phyloP scores from a whole-genome alignment of 83 land plant genomes.

The Diphasiastrum complanatum region DNA sequence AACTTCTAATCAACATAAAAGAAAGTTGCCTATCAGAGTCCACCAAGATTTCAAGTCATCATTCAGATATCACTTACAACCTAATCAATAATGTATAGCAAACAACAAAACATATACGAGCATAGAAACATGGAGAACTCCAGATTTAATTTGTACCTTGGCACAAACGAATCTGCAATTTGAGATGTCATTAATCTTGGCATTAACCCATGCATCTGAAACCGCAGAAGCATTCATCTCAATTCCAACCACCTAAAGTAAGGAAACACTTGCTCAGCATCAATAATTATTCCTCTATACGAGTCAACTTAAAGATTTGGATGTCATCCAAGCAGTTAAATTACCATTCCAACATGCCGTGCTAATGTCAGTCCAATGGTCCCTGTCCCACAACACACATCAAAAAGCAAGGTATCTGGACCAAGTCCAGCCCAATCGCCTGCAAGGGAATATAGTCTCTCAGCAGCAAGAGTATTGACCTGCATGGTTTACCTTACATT shows the following conservation, averaged over 20 bases:
- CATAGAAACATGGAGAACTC: too few species aligned
- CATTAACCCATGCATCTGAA: conserved; percentile 85
- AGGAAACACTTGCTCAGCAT: neutral
- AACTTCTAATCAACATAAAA: too few species aligned
- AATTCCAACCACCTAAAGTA: conserved; percentile 78
- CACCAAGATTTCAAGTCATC: too few species aligned
- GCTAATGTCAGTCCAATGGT: conserved; percentile 97
- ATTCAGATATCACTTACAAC: neutral
- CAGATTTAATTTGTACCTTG: too few species aligned
- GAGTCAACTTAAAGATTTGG: too few species aligned
- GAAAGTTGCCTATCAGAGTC: too few species aligned
- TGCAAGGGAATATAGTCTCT: conserved; percentile 84
- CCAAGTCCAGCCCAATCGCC: conserved; percentile 96
- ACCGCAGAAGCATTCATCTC: conserved; percentile 98
- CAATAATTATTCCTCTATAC: too few species aligned
- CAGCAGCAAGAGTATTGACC: conserved; percentile 98
- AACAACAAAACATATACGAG: too few species aligned
- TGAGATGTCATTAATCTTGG: conserved; percentile 79
- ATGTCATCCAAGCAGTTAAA: too few species aligned
- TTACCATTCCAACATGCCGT: conserved; percentile 94
- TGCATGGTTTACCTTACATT: conserved; percentile 21
- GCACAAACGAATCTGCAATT: conserved; percentile 90
- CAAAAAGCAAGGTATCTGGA: conserved; percentile 90
- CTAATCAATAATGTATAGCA: too few species aligned
- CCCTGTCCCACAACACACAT: conserved; percentile 98